Conservation (phyloP, 2,329 filamentous ascomycete genomes). For the Penicillium sp. region DNA sequence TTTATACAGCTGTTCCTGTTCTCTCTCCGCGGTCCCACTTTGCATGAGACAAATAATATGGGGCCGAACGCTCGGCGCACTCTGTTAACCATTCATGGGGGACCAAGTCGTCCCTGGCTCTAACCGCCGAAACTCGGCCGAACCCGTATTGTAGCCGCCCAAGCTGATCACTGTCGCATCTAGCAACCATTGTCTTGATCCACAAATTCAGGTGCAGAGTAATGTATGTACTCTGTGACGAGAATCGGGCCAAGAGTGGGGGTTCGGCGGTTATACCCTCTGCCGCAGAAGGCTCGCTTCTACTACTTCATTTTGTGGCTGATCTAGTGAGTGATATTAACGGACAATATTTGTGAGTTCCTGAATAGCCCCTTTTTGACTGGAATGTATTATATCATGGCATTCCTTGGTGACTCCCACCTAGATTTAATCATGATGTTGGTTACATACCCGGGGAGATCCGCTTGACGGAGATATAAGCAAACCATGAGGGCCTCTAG, state of each 20-base stretch:
- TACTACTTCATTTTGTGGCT: background rate
- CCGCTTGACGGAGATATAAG: too few relatives aligned
- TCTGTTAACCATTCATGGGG: background rate
- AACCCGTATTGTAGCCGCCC: background rate
- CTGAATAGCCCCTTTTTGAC: background rate
- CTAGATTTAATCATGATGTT: too few relatives aligned
- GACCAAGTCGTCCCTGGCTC: background rate
- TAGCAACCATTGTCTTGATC: background rate
- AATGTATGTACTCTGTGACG: too few relatives aligned
- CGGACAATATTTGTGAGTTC: background rate
- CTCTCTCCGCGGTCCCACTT: constrained; percentile 4
- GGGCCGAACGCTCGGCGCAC: background rate
- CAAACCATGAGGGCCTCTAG: too few relatives aligned
- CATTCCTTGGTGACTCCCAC: too few relatives aligned
- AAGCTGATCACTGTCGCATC: background rate
- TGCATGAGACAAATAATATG: constrained; percentile 6
- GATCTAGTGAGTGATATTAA: background rate
- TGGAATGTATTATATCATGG: too few relatives aligned
- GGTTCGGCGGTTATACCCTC: background rate
- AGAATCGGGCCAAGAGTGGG: background rate
- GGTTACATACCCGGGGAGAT: too few relatives aligned
- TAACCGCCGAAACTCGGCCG: background rate
- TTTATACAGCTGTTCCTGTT: background rate
- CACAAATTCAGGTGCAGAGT: too few relatives aligned
- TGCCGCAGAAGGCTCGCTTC: background rate